Conservation (phyloP, 805 yeast genomes). For the Sugiyamaella americana region DNA sequence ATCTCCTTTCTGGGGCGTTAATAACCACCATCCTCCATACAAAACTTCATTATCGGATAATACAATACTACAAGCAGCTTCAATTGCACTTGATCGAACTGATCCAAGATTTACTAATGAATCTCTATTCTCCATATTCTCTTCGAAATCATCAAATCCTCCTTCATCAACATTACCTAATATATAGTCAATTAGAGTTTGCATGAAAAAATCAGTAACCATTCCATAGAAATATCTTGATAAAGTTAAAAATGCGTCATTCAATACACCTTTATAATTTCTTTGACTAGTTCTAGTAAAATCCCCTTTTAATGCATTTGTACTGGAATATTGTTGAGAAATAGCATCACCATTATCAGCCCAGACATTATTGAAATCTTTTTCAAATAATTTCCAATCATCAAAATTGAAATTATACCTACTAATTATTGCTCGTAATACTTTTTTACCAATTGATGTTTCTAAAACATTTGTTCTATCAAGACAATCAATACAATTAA, state of each 20-base stretch:
- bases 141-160: conserved; percentile 39
- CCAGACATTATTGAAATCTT: conserved; percentile 40
- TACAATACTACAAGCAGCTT: conserved; percentile 22
- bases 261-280: conserved; percentile 38
- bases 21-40: conserved; percentile 37
- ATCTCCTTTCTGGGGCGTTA: conserved; percentile 19
- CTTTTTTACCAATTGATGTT: conserved; percentile 32
- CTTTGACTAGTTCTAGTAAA: conserved; percentile 41
- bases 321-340: conserved; percentile 55
- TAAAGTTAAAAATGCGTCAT: conserved; percentile 39
- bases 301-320: conserved; percentile 49
- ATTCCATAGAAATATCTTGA: conserved; percentile 41
- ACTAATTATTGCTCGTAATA: conserved; percentile 26
- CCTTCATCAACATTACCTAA: conserved; percentile 34
- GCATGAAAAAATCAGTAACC: conserved; percentile 41
- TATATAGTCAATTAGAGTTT: conserved; percentile 39
- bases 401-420: conserved; percentile 4
- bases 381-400: conserved; percentile 19
- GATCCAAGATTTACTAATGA: conserved; percentile 27
- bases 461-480: conserved; percentile 53
- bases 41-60: conserved; percentile 22
- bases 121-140: conserved; percentile 28
- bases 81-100: conserved; percentile 24
- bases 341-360: conserved; percentile 67
- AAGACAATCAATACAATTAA: conserved; percentile 59